Base-by-base conservation (phyloP, 208 protist species). In the Lotmaria passim region DNA sequence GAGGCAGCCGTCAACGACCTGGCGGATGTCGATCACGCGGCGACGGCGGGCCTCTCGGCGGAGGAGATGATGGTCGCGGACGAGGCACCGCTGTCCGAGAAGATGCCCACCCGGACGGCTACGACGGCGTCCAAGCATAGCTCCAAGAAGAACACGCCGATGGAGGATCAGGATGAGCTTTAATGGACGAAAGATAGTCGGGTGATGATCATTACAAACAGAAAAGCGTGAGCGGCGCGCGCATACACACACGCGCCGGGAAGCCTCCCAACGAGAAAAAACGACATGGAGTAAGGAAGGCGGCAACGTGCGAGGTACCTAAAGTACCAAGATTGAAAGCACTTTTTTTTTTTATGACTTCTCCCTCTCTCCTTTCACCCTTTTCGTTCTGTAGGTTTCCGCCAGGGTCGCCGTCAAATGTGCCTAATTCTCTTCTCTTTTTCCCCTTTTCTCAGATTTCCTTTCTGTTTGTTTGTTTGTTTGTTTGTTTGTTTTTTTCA, bases 141-240 rank as follows among this genome's bases (percentile, higher is more conserved):
- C 60, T 50, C 46, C 57, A 52, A 71, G 46, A 66, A 72, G 65
- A 10, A 12, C 24, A 69, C 36, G 6, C 51, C 38, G 21, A 74
- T 23, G 59, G 50, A 11, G 10, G n/a, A 44, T n/a, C 39, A 67
- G 11, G 59, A 74, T 60, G 73, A 56, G 38, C 24, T 58, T 51
- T 70, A 69, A 55, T 28, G 3, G 36, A 41, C 7, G 38, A 30
- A 6, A n/a, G 52, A 41, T 15, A 58, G 48, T 24, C 21, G 14
- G 3, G 26, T 69, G 31, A n/a, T n/a, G n/a, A n/a, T n/a, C n/a
- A n/a, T n/a, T n/a, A n/a, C n/a, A n/a, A n/a, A n/a, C n/a, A n/a
- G n/a, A n/a, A n/a, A 12, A 56, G 12, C 12, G 50, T 38, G 23
- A n/a, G 1, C 19, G 47, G 8, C 17, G 10, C 36, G 8, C 36